A percentile compares a stretch with the other conserved stretches of the same genome.
phyloP scores from a whole-genome alignment of 73 alveolate species.

The Paramecium octaurelia region DNA sequence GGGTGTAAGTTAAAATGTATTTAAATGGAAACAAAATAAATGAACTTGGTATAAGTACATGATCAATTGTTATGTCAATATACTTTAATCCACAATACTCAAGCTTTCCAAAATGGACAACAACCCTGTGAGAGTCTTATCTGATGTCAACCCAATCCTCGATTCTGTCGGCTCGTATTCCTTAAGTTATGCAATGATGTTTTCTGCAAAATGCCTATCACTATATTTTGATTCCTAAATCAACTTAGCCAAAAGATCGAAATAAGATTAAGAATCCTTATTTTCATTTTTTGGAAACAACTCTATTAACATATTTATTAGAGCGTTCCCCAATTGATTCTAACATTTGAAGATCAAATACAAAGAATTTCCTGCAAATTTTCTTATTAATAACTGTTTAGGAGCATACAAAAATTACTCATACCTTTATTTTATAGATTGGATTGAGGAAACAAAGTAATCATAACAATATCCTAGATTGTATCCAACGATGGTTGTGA shows the following conservation, averaged over 20 bases:
- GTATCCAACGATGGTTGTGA: background rate
- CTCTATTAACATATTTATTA: conserved; percentile 4
- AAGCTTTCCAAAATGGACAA: conserved; percentile 52
- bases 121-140: conserved; percentile 60
- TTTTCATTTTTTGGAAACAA: conserved; percentile 48
- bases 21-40: conserved; percentile 10
- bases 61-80: background rate
- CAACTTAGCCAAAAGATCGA: conserved; percentile 59
- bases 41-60: background rate
- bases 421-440: background rate
- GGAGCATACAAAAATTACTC: background rate
- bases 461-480: background rate
- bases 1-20: conserved; percentile 7
- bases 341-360: background rate
- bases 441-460: background rate
- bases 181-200: background rate
- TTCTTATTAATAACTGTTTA: background rate
- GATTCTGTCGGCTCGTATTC: conserved; percentile 56
- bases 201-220: background rate
- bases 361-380: background rate
- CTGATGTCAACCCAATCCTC: conserved; percentile 2
- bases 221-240: conserved; percentile 49
- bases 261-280: conserved; percentile 30
- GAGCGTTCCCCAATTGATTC: background rate
- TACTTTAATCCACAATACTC: background rate